Base-by-base conservation (phyloP, 768 basidiomycete genomes). In the Tylopilus plumbeoviolaceoides region DNA sequence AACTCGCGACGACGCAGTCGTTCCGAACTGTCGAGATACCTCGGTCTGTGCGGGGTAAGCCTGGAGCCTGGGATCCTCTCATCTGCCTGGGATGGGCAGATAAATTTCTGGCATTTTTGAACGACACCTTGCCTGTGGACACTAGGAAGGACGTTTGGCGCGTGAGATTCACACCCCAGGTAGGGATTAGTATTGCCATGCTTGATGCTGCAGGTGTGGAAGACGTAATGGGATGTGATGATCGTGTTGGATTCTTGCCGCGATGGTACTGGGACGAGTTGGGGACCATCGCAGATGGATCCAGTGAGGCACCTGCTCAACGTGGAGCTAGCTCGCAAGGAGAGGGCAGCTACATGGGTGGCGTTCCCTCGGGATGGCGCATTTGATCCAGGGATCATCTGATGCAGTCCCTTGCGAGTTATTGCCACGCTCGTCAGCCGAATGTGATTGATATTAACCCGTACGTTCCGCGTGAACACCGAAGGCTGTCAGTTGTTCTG, bases 21-120 rank as follows among this genome's bases (percentile, higher is more conserved):
- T 91, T 92, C 71, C 79, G 84, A 60, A 95, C 92, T 15, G 77
- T 88, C 47, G 76, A 91, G 54, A 75, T 95, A 42, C 92, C 92
- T 47, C 82, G 89, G 28, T 66, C 85, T 47, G 83, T 92, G 18
- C 84, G 87, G 47, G 87, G 82, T 9, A 90, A 86, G 63, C 76
- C 84, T 8, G 78, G 75, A 33, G 82, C 79, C 27, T 95, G 92
- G 92, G 82, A 93, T 60, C 86, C 92, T 2, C 69, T 76, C 12
- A 63, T 83, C 50, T 91, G 87, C 64, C 73, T 95, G 10, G 76
- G 79, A 39, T 94, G 89, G 82, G 90, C 83, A n/a, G 69, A 82
- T 38, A 64, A 60, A 15, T 81, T 91, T 56, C 61, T 95, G 44
- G 60, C 68, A 7, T 85, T 81, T 63, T 61, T 95, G 54, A 70